Percentiles rank a stretch among this genome's conserved stretches.
These are phyloP conservation scores for Claviceps maximensis DNA, from an alignment of 2,329 filamentous ascomycete species.

Conservation along the genomic window DNA sequence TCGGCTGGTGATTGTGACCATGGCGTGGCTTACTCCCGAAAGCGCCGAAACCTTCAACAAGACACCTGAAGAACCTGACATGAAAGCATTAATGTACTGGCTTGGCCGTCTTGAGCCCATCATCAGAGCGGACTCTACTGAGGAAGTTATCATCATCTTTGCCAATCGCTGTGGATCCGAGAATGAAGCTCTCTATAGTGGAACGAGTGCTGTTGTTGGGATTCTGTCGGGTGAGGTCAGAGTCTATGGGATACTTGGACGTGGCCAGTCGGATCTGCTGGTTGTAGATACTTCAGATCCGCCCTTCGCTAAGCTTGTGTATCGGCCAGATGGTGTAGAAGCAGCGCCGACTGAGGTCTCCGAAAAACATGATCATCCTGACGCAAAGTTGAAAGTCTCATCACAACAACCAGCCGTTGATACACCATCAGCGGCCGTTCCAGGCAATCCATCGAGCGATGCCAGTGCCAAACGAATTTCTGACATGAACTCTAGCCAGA, in stretches of 20 bases:
- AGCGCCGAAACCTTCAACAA: constrained; percentile 32
- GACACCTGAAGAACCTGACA: constrained; percentile 47
- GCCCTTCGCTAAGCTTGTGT: constrained; percentile 32
- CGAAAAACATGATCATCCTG: background rate
- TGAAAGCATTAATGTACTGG: constrained; percentile 67
- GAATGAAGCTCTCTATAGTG: constrained; percentile 53
- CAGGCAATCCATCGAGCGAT: background rate
- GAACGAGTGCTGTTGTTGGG: constrained; percentile 58
- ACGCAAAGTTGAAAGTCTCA: background rate
- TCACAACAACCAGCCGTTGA: background rate
- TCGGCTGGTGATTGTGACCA: constrained; percentile 54
- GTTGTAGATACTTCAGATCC: constrained; percentile 47
- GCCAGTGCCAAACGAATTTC: background rate
- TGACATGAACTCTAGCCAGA: background rate
- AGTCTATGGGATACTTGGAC: constrained; percentile 57
- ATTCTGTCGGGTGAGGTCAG: constrained; percentile 51
- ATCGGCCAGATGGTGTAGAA: constrained; percentile 1
- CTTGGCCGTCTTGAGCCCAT: constrained; percentile 55
- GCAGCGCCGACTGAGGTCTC: background rate
- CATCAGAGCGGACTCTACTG: constrained; percentile 34
- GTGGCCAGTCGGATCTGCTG: constrained; percentile 54
- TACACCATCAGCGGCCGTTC: background rate
- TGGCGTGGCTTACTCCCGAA: constrained; percentile 63
- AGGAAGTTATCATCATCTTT: constrained; percentile 56
- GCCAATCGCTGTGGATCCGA: constrained; percentile 60